Conservation (phyloP, 2,329 filamentous ascomycete genomes). For the Acephala macrosclerotiorum region DNA sequence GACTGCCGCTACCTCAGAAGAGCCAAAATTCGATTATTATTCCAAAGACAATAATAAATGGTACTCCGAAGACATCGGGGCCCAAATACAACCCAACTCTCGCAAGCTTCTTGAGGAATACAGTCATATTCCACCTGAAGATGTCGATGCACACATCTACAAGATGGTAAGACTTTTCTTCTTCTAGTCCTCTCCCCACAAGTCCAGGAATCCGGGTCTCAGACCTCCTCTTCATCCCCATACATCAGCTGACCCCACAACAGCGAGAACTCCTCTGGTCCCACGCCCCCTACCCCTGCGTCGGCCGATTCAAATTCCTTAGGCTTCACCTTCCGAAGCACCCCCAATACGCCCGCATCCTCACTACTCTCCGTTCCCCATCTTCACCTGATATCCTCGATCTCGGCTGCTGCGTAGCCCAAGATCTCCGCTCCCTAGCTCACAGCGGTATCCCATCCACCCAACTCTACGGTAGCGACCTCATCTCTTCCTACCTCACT, state of each 20-base stretch:
- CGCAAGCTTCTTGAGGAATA: constrained; percentile 34
- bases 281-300: constrained; percentile 36
- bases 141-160: constrained; percentile 32
- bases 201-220: neutral
- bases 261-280: constrained; percentile 35
- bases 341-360: constrained; percentile 25
- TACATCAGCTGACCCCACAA: constrained; percentile 9
- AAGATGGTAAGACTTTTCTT: constrained; percentile 23
- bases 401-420: constrained; percentile 49
- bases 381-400: constrained; percentile 43
- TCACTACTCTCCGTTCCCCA: constrained; percentile 19
- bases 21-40: constrained; percentile 2
- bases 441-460: constrained; percentile 44
- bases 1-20: neutral
- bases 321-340: constrained; percentile 19
- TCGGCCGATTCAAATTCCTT: constrained; percentile 35
- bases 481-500: constrained; percentile 44
- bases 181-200: neutral
- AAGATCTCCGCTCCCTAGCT: constrained; percentile 48
- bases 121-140: constrained; percentile 25
- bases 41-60: constrained; percentile 30
- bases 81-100: constrained; percentile 16
- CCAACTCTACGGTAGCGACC: constrained; percentile 45
- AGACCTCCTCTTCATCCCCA: neutral
- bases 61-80: constrained; percentile 24